A percentile compares a stretch with the other conserved stretches of the same genome.
Evolutionary conservation across 2,329 filamentous ascomycete species (phyloP).

Genomic region (Neocatenulostroma microsporum): DNA sequence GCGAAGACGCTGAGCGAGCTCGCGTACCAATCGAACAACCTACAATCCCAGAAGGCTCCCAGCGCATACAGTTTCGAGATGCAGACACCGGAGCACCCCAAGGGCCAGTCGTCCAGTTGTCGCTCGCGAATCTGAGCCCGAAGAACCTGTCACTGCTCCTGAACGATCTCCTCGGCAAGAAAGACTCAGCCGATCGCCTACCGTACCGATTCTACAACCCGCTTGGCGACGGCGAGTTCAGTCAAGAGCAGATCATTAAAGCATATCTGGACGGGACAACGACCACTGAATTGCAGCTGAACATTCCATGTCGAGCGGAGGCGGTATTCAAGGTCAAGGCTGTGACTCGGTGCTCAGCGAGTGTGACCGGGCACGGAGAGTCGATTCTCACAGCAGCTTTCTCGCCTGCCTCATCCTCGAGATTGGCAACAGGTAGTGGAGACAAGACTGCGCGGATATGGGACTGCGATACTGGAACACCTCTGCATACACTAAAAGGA

Average conservation of each 20-base stretch:
- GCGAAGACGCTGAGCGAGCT: conserved; percentile 63
- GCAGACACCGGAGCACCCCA: conserved; percentile 61
- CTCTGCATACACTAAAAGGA: conserved; percentile 74
- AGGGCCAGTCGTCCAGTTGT: conserved; percentile 65
- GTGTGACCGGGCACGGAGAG: conserved; percentile 84
- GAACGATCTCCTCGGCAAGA: conserved; percentile 67
- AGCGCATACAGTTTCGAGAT: conserved; percentile 72
- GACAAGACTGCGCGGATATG: conserved; percentile 88
- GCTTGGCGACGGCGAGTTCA: conserved; percentile 37
- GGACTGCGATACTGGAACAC: conserved; percentile 91
- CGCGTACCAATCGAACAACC: conserved; percentile 68
- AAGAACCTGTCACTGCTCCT: conserved; percentile 83
- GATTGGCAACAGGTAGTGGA: conserved; percentile 80
- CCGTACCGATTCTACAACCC: conserved; percentile 57
- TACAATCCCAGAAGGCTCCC: conserved; percentile 58
- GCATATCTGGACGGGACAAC: conserved; percentile 41
- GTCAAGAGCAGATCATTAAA: conserved; percentile 31
- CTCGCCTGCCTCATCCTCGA: conserved; percentile 66
- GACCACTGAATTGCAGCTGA: conserved; percentile 53
- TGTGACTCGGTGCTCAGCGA: conserved; percentile 80
- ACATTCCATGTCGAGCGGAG: conserved; percentile 66
- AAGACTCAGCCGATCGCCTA: conserved; percentile 54
- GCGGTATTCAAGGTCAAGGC: conserved; percentile 90
- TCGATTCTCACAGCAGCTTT: conserved; percentile 82
- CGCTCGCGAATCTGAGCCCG: conserved; percentile 74